Evolutionary conservation across 768 basidiomycete genomes (phyloP), one percentile per base, ranked within the genome.

Genomic region (Mycena vulgaris): DNA sequence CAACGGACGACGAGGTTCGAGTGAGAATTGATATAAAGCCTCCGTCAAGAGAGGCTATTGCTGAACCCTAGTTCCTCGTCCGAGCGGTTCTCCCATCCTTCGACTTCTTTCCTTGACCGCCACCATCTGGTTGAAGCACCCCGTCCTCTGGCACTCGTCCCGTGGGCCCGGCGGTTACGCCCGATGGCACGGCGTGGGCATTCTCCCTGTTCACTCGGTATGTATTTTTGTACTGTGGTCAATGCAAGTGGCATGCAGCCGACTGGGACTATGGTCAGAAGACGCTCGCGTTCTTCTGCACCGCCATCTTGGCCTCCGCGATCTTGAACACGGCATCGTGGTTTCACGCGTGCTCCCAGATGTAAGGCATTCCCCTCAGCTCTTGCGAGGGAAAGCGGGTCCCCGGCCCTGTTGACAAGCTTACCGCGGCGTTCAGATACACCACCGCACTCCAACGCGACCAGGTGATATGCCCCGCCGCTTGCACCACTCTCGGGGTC

Each of bases 241-340:
- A 48, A 25, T 31, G 23, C 17, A 27, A 42, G 45, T 61, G 55
- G 45, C 35, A 42, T 17, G 27, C 45, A 21, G 78, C 79, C 16
- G 80, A 81, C 69, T 78, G 75, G 78, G 79, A 80, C 61, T 81
- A 80, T 52, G 79, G 62, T 0, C 72, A 71, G 33, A 74, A 78
- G 21, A 79, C 77, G 5, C 59, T 79, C 39, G 75, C 74, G 61
- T 79, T 80, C 53, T 77, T 81, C 69, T 79, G 78, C 61, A 74
- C 74, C 31, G 73, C 68, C 19, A 78, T 80, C 35, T 62, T 63
- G 11, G 52, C 65, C 4, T 57, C 69, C 19, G 45, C 68, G 45
- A 25, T 78, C 33, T 17, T 73, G 47, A 74, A 71, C 27, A 23
- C 60, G 5, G 47, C 60, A 1, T 40, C 62, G 21, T 37, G 61